Conservation (phyloP, 495 filamentous ascomycete genomes). For the Penicillium herquei region DNA sequence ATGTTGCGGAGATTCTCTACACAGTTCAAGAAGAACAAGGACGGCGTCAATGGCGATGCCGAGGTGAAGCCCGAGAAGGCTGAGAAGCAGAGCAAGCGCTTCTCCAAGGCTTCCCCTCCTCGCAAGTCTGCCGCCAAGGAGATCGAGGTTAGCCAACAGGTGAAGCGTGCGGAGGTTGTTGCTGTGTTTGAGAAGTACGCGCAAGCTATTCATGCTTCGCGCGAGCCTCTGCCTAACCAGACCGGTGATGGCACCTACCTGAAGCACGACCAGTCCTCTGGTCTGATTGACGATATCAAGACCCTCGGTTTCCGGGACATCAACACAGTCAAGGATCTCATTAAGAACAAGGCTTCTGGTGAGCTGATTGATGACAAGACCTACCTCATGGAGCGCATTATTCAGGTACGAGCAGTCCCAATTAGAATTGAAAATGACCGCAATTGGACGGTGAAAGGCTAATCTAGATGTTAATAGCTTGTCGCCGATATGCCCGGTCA, state of each 20-base stretch:
- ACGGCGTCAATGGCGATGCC: slow-evolving; percentile 35
- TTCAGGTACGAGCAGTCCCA: slow-evolving; percentile 46
- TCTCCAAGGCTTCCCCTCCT: slow-evolving; percentile 34
- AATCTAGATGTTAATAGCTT: slow-evolving; percentile 36
- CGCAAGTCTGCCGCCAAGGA: slow-evolving; percentile 28
- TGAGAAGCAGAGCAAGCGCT: slow-evolving; percentile 37
- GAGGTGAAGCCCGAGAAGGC: slow-evolving; percentile 42
- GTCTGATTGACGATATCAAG: slow-evolving; percentile 63
- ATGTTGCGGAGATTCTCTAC: slow-evolving; percentile 54
- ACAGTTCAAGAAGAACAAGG: slow-evolving; percentile 51
- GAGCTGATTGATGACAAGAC: slow-evolving; percentile 72
- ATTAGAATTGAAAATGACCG: neutral
- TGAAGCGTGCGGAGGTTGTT: slow-evolving; percentile 40
- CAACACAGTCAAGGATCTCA: slow-evolving; percentile 52
- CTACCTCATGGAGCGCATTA: slow-evolving; percentile 74
- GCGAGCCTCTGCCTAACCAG: slow-evolving; percentile 64
- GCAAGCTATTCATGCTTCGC: slow-evolving; percentile 63
- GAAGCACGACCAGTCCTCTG: slow-evolving; percentile 51
- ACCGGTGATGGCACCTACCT: slow-evolving; percentile 59
- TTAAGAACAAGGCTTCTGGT: slow-evolving; percentile 52
- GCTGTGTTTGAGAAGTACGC: slow-evolving; percentile 58
- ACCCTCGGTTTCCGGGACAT: slow-evolving; percentile 59
- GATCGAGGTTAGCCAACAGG: slow-evolving; percentile 31
- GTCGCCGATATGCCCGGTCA: slow-evolving; percentile 61
- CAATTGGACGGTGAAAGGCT: neutral